Evolutionary conservation across 139 green algal species (phyloP).

Genomic region (Raphidocelis subcapitata): DNA sequence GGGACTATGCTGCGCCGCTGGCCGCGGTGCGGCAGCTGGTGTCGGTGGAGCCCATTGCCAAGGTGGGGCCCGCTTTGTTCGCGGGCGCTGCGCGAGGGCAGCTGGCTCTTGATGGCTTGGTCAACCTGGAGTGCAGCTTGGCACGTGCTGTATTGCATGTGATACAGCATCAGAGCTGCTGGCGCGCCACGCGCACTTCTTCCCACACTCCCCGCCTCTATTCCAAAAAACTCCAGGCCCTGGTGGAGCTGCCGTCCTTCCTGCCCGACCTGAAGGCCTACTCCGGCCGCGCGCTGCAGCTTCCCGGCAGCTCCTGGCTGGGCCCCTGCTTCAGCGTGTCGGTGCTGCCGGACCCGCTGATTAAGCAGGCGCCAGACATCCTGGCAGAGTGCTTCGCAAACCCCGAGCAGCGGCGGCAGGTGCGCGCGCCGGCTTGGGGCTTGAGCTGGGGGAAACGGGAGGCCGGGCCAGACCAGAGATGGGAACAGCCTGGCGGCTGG

Average conservation of each 20-base stretch:
- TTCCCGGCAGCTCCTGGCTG: slow-evolving; percentile 55
- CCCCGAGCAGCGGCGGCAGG: slow-evolving; percentile 1
- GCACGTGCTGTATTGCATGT: no score
- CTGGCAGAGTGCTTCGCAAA: no score
- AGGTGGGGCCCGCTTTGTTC: neutral
- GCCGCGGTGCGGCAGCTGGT: slow-evolving; percentile 50
- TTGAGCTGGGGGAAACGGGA: neutral
- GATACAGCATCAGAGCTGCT: no score
- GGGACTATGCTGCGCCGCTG: slow-evolving; percentile 61
- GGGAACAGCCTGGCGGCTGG: no score
- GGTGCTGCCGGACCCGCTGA: slow-evolving; percentile 3
- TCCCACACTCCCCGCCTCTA: no score
- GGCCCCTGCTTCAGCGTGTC: slow-evolving; percentile 76
- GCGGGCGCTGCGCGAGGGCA: no score
- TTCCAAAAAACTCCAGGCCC: no score
- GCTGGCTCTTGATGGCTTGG: no score
- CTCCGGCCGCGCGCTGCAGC: slow-evolving; percentile 14
- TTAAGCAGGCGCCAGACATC: neutral
- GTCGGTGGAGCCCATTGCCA: slow-evolving; percentile 50
- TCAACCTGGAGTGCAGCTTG: no score
- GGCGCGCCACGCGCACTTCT: no score
- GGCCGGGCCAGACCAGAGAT: no score
- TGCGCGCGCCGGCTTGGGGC: neutral
- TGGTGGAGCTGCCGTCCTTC: slow-evolving; percentile 49
- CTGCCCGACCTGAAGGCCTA: slow-evolving; percentile 36